These are phyloP conservation scores for Polyplosphaeria fusca DNA, from an alignment of 495 filamentous ascomycete genomes.

Conservation along the genomic window DNA sequence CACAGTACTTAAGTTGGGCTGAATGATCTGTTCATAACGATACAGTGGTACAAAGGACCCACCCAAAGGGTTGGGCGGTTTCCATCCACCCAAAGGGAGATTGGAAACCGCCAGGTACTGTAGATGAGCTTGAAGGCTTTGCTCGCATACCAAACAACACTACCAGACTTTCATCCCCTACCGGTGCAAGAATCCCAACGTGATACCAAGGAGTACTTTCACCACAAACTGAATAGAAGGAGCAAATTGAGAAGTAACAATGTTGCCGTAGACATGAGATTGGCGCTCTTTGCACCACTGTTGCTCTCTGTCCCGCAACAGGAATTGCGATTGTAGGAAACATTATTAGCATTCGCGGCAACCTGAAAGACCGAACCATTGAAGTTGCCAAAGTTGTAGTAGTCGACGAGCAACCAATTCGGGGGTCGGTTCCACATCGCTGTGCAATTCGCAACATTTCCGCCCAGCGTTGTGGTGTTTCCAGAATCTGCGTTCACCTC, in stretches of 20 bases:
- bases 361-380: conserved; percentile 82
- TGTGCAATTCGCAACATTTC: conserved; percentile 65
- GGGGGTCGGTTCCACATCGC: conserved; percentile 70
- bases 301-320: conserved; percentile 44
- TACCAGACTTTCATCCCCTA: too few relatives aligned
- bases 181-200: too few relatives aligned
- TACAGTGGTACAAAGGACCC: too few relatives aligned
- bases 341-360: conserved; percentile 77
- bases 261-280: too few relatives aligned
- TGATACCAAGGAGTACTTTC: not conserved
- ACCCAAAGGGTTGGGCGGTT: too few relatives aligned
- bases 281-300: not conserved
- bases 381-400: conserved; percentile 66
- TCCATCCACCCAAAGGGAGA: too few relatives aligned
- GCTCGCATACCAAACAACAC: too few relatives aligned
- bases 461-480: conserved; percentile 60
- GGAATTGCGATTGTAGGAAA: conserved; percentile 69
- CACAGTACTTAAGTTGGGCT: too few relatives aligned
- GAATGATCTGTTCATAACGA: too few relatives aligned
- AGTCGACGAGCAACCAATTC: conserved; percentile 87
- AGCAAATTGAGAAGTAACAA: too few relatives aligned
- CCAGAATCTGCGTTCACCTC: conserved; percentile 66
- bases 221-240: not conserved
- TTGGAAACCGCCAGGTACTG: too few relatives aligned
- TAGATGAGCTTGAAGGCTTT: too few relatives aligned